Conservation (phyloP, 768 basidiomycete species). For the Trametes villosa region DNA sequence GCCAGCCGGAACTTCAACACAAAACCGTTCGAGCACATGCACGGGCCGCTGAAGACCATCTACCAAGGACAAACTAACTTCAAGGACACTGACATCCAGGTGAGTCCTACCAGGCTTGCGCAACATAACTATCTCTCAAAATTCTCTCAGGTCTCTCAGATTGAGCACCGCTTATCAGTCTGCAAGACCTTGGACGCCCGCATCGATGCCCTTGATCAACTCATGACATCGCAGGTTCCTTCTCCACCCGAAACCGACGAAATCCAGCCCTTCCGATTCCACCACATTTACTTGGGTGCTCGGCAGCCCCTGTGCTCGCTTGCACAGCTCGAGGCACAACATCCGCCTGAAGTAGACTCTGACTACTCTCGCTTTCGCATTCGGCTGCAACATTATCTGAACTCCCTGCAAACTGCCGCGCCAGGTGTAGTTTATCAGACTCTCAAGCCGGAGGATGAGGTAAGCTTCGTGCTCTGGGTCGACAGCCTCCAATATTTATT, state of each 20-base stretch:
- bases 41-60: slow-evolving; percentile 1
- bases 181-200: neutral
- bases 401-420: too few species aligned
- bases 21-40: slow-evolving; percentile 11
- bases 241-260: too few species aligned
- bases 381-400: neutral
- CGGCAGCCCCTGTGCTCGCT: neutral
- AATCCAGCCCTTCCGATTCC: neutral
- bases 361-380: too few species aligned
- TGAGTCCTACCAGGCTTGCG: neutral
- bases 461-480: neutral
- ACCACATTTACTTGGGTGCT: neutral
- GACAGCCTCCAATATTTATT: neutral
- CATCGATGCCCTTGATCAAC: slow-evolving; percentile 1
- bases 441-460: neutral
- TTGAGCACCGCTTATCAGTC: slow-evolving; percentile 1
- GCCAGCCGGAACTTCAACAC: slow-evolving; percentile 7
- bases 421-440: too few species aligned
- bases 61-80: slow-evolving; percentile 1
- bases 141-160: neutral
- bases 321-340: neutral
- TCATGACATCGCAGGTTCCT: too few species aligned
- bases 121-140: too few species aligned
- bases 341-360: neutral
- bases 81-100: slow-evolving; percentile 9